Evolutionary conservation across 176 grass and related monocot genomes (phyloP).

Genomic region (Dendrocalamus sinicus): DNA sequence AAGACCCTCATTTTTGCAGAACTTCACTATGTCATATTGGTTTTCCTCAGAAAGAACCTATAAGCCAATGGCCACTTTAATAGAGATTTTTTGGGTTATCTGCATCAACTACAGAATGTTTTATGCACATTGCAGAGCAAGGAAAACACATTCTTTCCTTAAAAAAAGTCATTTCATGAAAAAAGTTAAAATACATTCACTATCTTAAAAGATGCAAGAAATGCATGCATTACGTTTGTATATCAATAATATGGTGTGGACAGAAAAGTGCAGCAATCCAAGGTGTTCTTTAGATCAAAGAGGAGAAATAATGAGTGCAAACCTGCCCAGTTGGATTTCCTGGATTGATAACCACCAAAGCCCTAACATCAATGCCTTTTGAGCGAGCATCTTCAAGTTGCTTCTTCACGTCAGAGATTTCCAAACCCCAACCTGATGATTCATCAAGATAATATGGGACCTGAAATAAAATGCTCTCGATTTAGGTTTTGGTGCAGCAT

Average conservation of each 20-base stretch:
- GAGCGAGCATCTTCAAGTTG: slow-evolving; percentile 84
- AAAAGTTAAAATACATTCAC: background rate
- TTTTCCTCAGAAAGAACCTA: slow-evolving; percentile 94
- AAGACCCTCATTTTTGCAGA: slow-evolving; percentile 89
- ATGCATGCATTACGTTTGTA: background rate
- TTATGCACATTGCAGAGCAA: slow-evolving; percentile 3
- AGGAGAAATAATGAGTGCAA: slow-evolving; percentile 17
- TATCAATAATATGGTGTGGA: slow-evolving; percentile 13
- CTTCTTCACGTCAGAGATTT: slow-evolving; percentile 87
- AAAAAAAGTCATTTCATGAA: background rate
- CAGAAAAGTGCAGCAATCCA: background rate
- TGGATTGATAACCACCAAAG: slow-evolving; percentile 96
- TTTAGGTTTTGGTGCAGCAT: slow-evolving; percentile 29
- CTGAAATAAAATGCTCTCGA: slow-evolving; percentile 52
- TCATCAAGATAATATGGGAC: slow-evolving; percentile 97
- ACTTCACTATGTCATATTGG: slow-evolving; percentile 81
- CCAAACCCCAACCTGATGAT: slow-evolving; percentile 91
- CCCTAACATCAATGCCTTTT: slow-evolving; percentile 79
- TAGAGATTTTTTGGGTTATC: slow-evolving; percentile 22
- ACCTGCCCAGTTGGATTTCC: slow-evolving; percentile 99
- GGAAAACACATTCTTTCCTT: background rate
- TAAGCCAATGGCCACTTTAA: slow-evolving; percentile 28
- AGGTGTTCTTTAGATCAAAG: slow-evolving; percentile 1
- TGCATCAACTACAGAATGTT: slow-evolving; percentile 9
- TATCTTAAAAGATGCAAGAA: slow-evolving; percentile 23